A percentile compares a stretch with the other conserved stretches of the same genome.
These are phyloP conservation scores for Linum tenue DNA, from an alignment of 345 rosid genomes.

Conservation along the genomic window DNA sequence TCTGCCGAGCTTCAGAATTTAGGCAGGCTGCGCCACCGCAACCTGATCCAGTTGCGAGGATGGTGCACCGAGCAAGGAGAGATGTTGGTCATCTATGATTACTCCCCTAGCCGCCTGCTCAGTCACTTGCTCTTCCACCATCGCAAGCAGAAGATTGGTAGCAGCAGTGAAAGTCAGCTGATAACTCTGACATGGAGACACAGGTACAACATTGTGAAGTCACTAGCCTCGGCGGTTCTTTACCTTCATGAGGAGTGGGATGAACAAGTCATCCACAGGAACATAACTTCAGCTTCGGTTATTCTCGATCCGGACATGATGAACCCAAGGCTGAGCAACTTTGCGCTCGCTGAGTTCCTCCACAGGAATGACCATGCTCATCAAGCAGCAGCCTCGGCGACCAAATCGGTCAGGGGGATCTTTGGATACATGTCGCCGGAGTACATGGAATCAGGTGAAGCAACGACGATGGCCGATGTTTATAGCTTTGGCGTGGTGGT, in stretches of 20 bases:
- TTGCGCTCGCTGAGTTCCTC: constrained; percentile 90
- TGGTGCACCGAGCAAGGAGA: constrained; percentile 99
- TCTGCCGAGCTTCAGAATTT: constrained; percentile 69
- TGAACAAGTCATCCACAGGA: constrained; percentile 83
- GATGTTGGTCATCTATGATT: constrained; percentile 89
- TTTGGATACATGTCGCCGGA: constrained; percentile 95
- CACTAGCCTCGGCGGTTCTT: constrained; percentile 72
- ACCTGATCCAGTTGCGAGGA: constrained; percentile 80
- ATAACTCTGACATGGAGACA: constrained; percentile 50
- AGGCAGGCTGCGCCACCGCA: constrained; percentile 78
- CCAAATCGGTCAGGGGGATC: constrained; percentile 71
- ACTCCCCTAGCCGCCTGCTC: constrained; percentile 51
- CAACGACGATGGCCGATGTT: constrained; percentile 70
- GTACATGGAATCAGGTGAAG: constrained; percentile 80
- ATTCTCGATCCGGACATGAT: constrained; percentile 69
- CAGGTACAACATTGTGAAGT: constrained; percentile 56
- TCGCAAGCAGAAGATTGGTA: neutral
- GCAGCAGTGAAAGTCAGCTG: constrained; percentile 18
- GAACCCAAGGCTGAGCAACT: constrained; percentile 76
- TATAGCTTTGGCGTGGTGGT: constrained; percentile 85
- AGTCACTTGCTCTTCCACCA: constrained; percentile 74
- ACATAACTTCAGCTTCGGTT: constrained; percentile 73
- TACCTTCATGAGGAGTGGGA: constrained; percentile 98
- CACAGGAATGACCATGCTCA: constrained; percentile 72
- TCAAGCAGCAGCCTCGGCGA: constrained; percentile 31